A percentile compares a stretch with the other conserved stretches of the same genome.
Conservation (phyloP, 1,139 yeast species). For the Candida freyschussii region DNA sequence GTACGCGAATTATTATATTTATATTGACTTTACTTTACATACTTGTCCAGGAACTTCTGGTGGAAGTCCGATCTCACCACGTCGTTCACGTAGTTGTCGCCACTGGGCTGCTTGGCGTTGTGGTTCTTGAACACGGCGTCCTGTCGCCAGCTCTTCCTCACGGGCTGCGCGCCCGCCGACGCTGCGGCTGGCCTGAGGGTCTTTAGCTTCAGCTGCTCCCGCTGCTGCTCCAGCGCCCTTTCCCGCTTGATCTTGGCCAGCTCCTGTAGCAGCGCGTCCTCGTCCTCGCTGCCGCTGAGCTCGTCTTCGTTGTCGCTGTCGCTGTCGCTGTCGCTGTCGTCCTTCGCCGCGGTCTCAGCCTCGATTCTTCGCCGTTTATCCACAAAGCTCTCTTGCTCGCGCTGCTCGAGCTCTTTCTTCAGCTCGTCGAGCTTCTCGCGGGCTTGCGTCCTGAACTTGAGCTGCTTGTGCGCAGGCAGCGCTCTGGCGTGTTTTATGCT, state of each 20-base stretch:
- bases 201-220: constrained; percentile 31
- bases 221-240: constrained; percentile 32
- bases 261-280: constrained; percentile 44
- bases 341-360: constrained; percentile 11
- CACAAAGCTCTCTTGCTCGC: constrained; percentile 21
- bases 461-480: constrained; percentile 62
- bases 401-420: constrained; percentile 26
- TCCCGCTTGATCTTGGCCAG: constrained; percentile 48
- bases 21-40: constrained; percentile 39
- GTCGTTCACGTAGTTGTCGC: constrained; percentile 53
- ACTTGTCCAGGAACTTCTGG: constrained; percentile 62
- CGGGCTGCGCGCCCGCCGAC: constrained; percentile 14
- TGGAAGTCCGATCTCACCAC: constrained; percentile 67
- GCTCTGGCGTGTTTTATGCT: constrained; percentile 61
- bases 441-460: constrained; percentile 49
- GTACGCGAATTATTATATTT: no score
- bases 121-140: constrained; percentile 36
- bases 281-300: constrained; percentile 29
- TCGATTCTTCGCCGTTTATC: constrained; percentile 19
- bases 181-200: no score
- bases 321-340: constrained; percentile 15
- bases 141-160: constrained; percentile 52
- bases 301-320: constrained; percentile 20
- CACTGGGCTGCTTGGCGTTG: constrained; percentile 21
- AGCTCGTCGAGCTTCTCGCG: constrained; percentile 22